Conservation (phyloP, 2,329 filamentous ascomycete genomes). For the Cladosporium sp. region DNA sequence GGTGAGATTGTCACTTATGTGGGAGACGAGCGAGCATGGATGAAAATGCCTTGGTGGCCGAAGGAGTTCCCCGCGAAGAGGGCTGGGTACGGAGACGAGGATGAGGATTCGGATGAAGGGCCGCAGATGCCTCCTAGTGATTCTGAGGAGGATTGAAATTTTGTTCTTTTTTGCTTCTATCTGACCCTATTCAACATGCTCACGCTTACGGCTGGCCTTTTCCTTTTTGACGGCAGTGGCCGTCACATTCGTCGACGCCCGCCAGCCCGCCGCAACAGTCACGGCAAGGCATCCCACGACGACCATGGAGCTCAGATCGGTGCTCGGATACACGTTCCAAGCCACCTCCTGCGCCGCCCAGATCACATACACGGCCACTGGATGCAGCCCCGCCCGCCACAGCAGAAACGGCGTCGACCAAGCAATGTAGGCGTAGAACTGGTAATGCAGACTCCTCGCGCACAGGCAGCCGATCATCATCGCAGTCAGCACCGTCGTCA, state of each 20-base stretch:
- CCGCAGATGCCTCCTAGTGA: slow-evolving; percentile 31
- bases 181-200: neutral
- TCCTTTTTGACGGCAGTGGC: neutral
- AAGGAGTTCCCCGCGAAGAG: slow-evolving; percentile 43
- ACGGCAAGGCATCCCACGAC: slow-evolving; percentile 66
- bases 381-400: slow-evolving; percentile 68
- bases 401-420: slow-evolving; percentile 85
- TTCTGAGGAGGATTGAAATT: slow-evolving; percentile 19
- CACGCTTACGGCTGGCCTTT: neutral
- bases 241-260: neutral
- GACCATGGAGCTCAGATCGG: slow-evolving; percentile 53
- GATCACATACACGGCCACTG: slow-evolving; percentile 58
- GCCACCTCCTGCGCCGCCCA: slow-evolving; percentile 84
- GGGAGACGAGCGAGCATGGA: slow-evolving; percentile 83
- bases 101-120: slow-evolving; percentile 63
- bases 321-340: slow-evolving; percentile 92
- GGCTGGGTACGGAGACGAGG: slow-evolving; percentile 37
- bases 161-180: neutral
- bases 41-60: slow-evolving; percentile 78
- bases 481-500: slow-evolving; percentile 69
- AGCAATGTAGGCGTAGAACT: slow-evolving; percentile 87
- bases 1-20: slow-evolving; percentile 94
- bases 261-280: slow-evolving; percentile 59
- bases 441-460: slow-evolving; percentile 84
- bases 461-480: slow-evolving; percentile 76